phyloP scores from a whole-genome alignment of 2,329 filamentous ascomycete species.

The Sclerotinia nivalis region DNA sequence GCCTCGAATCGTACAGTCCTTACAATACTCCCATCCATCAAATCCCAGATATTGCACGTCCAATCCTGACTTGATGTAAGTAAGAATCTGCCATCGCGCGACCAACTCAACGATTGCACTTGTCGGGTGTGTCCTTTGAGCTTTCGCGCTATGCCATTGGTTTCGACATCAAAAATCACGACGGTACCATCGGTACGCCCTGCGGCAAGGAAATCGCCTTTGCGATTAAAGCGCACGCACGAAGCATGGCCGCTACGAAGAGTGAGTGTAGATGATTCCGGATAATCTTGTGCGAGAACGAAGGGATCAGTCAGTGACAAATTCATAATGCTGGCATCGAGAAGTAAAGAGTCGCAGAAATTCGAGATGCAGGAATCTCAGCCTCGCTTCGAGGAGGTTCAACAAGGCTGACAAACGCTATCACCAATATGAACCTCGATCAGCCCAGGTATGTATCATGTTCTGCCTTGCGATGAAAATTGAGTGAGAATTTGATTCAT shows the following conservation, averaged over 20 bases:
- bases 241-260: conserved; percentile 72
- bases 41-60: conserved; percentile 95
- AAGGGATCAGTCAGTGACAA: conserved; percentile 71
- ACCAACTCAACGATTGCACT: conserved; percentile 95
- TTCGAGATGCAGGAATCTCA: conserved; percentile 3
- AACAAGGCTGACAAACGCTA: conserved; percentile 2
- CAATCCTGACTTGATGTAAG: conserved; percentile 93
- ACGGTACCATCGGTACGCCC: conserved; percentile 93
- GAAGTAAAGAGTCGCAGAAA: neutral
- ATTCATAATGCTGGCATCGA: conserved; percentile 56
- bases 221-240: conserved; percentile 83
- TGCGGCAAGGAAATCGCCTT: conserved; percentile 91
- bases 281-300: conserved; percentile 76
- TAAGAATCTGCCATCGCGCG: conserved; percentile 83
- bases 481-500: neutral
- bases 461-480: neutral
- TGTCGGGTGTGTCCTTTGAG: conserved; percentile 89
- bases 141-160: conserved; percentile 93
- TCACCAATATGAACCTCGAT: neutral
- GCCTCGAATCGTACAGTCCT: conserved; percentile 89
- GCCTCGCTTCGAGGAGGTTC: conserved; percentile 7
- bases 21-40: conserved; percentile 67
- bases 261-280: conserved; percentile 83
- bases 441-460: neutral
- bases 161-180: conserved; percentile 96